Evolutionary conservation across 1,284 basidiomycete species (phyloP).

Genomic region (Ustilago curta): DNA sequence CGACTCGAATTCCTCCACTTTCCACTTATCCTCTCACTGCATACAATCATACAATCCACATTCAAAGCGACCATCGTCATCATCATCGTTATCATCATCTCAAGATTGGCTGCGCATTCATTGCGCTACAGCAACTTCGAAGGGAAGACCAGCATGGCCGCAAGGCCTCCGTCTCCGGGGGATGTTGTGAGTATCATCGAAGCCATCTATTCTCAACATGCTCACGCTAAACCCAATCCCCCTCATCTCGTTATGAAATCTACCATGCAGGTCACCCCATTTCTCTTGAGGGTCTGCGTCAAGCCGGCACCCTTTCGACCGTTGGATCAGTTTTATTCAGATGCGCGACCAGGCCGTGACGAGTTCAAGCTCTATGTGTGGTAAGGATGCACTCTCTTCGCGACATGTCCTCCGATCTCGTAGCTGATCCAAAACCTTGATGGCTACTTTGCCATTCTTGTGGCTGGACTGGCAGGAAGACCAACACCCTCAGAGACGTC

Average conservation of each 20-base stretch:
- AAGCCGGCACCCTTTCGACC: slow-evolving; percentile 46
- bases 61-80: not conserved
- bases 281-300: slow-evolving; percentile 36
- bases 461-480: slow-evolving; percentile 38
- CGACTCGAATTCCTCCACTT: slow-evolving; percentile 17
- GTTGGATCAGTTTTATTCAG: slow-evolving; percentile 42
- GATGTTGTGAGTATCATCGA: slow-evolving; percentile 35
- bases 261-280: slow-evolving; percentile 38
- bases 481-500: slow-evolving; percentile 58
- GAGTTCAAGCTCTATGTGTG: slow-evolving; percentile 57
- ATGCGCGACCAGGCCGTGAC: slow-evolving; percentile 18
- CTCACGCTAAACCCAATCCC: not conserved
- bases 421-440: not conserved
- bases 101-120: not conserved
- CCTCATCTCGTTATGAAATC: not conserved
- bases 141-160: slow-evolving; percentile 18
- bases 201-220: not conserved
- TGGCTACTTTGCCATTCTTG: not conserved
- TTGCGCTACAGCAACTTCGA: not conserved
- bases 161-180: slow-evolving; percentile 39
- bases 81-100: too few species aligned
- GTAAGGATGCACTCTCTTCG: slow-evolving; percentile 17
- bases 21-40: slow-evolving; percentile 4
- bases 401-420: not conserved
- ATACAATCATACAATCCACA: too few species aligned